Conservation (phyloP, 257 asterid genomes). For the Solanum tarijense region DNA sequence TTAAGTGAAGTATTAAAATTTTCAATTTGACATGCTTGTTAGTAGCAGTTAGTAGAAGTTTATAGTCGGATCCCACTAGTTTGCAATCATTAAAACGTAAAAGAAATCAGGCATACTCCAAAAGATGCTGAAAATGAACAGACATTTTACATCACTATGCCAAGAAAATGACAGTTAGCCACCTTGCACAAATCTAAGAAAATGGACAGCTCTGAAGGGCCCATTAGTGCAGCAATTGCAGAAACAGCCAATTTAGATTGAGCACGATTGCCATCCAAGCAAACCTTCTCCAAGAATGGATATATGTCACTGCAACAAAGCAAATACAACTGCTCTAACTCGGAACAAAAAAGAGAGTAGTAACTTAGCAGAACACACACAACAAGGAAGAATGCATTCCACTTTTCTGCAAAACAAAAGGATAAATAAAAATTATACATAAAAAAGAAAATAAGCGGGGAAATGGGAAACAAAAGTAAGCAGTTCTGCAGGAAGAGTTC, state of each 20-base stretch:
- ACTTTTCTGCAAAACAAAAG: neutral
- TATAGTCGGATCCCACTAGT: neutral
- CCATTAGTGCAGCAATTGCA: constrained; percentile 56
- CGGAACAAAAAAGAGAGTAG: neutral
- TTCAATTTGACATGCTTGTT: neutral
- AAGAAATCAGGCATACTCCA: neutral
- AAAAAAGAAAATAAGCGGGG: neutral
- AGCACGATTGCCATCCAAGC: constrained; percentile 64
- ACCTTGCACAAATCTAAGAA: constrained; percentile 69
- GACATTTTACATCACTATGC: neutral
- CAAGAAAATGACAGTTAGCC: neutral
- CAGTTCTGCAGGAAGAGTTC: neutral
- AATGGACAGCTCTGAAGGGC: constrained; percentile 33
- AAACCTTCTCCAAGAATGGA: constrained; percentile 58
- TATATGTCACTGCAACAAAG: constrained; percentile 49
- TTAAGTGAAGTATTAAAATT: neutral
- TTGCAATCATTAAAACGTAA: neutral
- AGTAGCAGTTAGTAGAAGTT: neutral
- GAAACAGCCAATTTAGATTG: constrained; percentile 74
- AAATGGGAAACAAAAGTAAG: neutral
- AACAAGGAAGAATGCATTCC: neutral
- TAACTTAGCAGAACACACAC: neutral
- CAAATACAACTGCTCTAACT: constrained; percentile 1
- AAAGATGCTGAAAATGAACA: neutral
- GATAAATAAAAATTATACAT: neutral